These are phyloP conservation scores for Coemansia sp. DNA, from an alignment of 192 early-diverging fungal genomes.

Conservation along the genomic window DNA sequence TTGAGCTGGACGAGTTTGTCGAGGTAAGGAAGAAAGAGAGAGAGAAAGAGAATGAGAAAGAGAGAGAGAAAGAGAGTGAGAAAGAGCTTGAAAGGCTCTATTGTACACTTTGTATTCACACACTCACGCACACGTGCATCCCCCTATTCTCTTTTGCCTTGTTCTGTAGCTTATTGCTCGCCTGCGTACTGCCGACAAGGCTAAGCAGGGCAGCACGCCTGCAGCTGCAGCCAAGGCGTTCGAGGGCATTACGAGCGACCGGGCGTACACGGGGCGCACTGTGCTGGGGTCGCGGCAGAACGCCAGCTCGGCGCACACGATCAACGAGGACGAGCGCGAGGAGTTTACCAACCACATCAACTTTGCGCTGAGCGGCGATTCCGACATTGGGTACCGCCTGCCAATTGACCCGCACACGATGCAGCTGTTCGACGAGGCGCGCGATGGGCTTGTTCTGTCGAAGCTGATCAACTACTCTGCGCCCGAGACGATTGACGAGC, in stretches of 20 bases:
- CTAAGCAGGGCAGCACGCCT: not conserved
- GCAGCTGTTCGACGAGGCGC: constrained; percentile 96
- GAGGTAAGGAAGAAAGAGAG: constrained; percentile 58
- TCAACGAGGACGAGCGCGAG: constrained; percentile 98
- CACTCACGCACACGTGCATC: not conserved
- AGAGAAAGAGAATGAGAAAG: not conserved
- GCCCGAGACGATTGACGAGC: constrained; percentile 97
- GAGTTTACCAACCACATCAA: constrained; percentile 97
- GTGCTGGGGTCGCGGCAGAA: constrained; percentile 85
- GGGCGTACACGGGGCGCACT: constrained; percentile 70
- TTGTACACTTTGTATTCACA: not conserved
- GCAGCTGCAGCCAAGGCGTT: constrained; percentile 22
- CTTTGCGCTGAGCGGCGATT: constrained; percentile 76
- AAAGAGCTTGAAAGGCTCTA: not conserved
- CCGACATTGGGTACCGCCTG: constrained; percentile 79
- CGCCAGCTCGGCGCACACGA: constrained; percentile 91
- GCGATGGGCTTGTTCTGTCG: constrained; percentile 90
- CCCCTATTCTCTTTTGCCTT: not conserved
- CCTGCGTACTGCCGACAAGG: constrained; percentile 39
- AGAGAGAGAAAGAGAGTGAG: not conserved
- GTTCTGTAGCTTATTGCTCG: constrained; percentile 47
- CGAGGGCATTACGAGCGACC: constrained; percentile 55
- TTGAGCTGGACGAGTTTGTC: constrained; percentile 80
- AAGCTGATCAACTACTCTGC: constrained; percentile 99
- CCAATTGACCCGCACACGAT: constrained; percentile 93